Evolutionary conservation across 2,329 filamentous ascomycete genomes (phyloP), one percentile per base, ranked within the genome.

Genomic region (Chaetoscypha palmicola): DNA sequence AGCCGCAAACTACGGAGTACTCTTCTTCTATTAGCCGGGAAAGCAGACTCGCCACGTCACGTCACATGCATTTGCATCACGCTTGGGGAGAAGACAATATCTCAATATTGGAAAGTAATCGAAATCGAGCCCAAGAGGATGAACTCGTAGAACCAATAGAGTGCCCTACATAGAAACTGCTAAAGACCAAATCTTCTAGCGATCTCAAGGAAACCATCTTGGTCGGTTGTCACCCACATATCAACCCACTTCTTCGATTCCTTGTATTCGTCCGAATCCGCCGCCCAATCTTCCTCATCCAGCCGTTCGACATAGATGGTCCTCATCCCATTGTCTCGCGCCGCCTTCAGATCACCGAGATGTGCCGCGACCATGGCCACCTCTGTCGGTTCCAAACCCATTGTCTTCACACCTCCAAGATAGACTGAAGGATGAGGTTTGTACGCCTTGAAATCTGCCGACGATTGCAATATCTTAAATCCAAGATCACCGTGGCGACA

Each of bases 311-410:
- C 77, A 59, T 89, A 92, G 2, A 92, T 70, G 0, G 84, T 86
- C 54, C 74, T 70, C 48, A 89, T 66, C 0, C 86, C 86, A 47
- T 69, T 72, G 2, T 56, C 59, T 54, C 77, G 78, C 3, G 86
- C 86, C 0, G 74, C 82, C 48, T 76, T 67, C 43, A 92, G 64
- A 62, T 91, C 86, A 4, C 58, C 62, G 46, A 91, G 65, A 64
- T 91, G 86, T 28, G 86, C 80, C 12, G 87, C 86, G 16, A 92
- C 83, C 76, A 92, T 79, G 16, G 78, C 83, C 45, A 86, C 82
- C 57, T 89, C 71, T 2, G 61, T 60, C 0, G 80, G 74, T 48
- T 72, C 54, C 12, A 57, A 32, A 0, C 73, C 76, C 41, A 90
- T 63, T 51, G 67, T 69, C 45, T 68, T 63, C 2, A 71, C 83